These are phyloP conservation scores for Cornus kousa DNA, from an alignment of 148 eudicot genomes.

Conservation along the genomic window DNA sequence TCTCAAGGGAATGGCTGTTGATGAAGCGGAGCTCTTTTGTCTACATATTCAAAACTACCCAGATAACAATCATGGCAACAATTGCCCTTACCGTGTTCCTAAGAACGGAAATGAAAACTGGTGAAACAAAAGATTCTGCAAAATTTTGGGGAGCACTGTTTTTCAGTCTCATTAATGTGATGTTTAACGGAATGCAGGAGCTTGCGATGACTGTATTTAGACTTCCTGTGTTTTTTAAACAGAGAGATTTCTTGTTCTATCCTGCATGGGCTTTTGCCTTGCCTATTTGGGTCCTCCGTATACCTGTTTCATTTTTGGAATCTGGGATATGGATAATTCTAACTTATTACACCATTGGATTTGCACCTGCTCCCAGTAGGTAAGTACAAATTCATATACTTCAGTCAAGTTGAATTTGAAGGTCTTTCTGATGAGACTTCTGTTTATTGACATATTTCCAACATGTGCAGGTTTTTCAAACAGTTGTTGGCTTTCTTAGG, in stretches of 20 bases:
- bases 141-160: slow-evolving; percentile 43
- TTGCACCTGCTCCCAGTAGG: slow-evolving; percentile 34
- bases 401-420: neutral
- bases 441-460: neutral
- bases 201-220: slow-evolving; percentile 32
- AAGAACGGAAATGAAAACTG: slow-evolving; percentile 39
- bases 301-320: slow-evolving; percentile 37
- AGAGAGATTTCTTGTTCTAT: slow-evolving; percentile 35
- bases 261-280: slow-evolving; percentile 42
- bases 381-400: slow-evolving; percentile 12
- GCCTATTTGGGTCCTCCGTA: slow-evolving; percentile 37
- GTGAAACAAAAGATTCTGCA: slow-evolving; percentile 25
- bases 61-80: slow-evolving; percentile 33
- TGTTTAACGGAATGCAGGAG: slow-evolving; percentile 44
- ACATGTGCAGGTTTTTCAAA: slow-evolving; percentile 1
- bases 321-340: slow-evolving; percentile 35
- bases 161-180: slow-evolving; percentile 39
- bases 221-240: slow-evolving; percentile 42
- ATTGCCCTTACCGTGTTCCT: slow-evolving; percentile 38
- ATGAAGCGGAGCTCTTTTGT: slow-evolving; percentile 39
- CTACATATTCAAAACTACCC: slow-evolving; percentile 38
- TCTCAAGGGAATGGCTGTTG: slow-evolving; percentile 40
- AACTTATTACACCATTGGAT: slow-evolving; percentile 42
- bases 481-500: slow-evolving; percentile 4
- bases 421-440: neutral